Percentiles rank a stretch among this genome's conserved stretches.
phyloP scores from a whole-genome alignment of 176 grass and related monocot genomes.

The Phragmites australis region DNA sequence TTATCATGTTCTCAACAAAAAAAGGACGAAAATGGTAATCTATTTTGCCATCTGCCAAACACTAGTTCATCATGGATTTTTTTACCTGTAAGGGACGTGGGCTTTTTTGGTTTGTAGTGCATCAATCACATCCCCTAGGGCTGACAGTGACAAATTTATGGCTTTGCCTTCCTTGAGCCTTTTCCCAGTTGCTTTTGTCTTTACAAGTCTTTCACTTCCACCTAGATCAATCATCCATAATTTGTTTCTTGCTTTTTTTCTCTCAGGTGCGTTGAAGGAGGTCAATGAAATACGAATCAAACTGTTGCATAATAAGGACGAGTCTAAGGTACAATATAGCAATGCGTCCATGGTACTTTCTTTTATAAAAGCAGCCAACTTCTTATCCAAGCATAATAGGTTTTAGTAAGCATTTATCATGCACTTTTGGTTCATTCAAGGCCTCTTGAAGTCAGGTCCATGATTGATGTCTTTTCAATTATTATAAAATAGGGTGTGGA shows the following conservation, averaged over 20 bases:
- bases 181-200: conserved; percentile 93
- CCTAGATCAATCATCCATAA: conserved; percentile 99
- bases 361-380: conserved; percentile 12
- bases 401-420: conserved; percentile 23
- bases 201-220: conserved; percentile 90
- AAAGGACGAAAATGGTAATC: not conserved
- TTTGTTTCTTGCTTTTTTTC: conserved; percentile 77
- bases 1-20: conserved; percentile 20
- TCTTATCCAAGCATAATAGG: conserved; percentile 14
- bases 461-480: conserved; percentile 19
- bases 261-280: conserved; percentile 56
- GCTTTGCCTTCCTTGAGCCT: conserved; percentile 95
- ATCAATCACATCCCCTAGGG: conserved; percentile 93
- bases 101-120: conserved; percentile 79
- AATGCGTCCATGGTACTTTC: conserved; percentile 18
- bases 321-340: conserved; percentile 24
- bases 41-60: conserved; percentile 17
- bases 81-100: conserved; percentile 88
- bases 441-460: conserved; percentile 9
- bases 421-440: conserved; percentile 19
- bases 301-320: conserved; percentile 55
- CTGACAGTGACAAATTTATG: conserved; percentile 97
- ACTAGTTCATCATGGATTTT: conserved; percentile 17
- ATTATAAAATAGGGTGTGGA: no score
- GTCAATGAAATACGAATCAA: conserved; percentile 85